Evolutionary conservation across 169 alveolate genomes (phyloP).

Genomic region (Perkinsus marinus): DNA sequence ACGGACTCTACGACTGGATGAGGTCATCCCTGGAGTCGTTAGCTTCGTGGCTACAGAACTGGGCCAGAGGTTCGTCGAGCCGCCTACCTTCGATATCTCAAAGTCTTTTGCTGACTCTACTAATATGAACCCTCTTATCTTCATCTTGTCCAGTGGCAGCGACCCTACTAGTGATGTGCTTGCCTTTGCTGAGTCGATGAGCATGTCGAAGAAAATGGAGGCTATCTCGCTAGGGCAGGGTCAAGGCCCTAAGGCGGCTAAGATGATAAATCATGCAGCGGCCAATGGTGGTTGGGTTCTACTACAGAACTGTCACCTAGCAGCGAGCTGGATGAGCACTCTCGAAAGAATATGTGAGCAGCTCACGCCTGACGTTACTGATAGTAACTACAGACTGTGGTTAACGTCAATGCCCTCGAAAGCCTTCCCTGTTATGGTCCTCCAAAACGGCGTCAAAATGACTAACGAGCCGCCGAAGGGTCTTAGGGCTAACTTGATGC

Average conservation of each 20-base stretch:
- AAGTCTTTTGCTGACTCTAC: constrained; percentile 63
- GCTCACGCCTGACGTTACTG: constrained; percentile 30
- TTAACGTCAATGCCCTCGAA: constrained; percentile 72
- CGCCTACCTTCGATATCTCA: constrained; percentile 75
- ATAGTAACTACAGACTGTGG: constrained; percentile 77
- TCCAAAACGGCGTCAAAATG: constrained; percentile 55
- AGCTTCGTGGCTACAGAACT: constrained; percentile 62
- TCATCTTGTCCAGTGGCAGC: constrained; percentile 74
- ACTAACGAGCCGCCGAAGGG: constrained; percentile 52
- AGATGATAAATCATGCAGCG: constrained; percentile 60
- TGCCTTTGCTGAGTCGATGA: constrained; percentile 72
- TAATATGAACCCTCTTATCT: constrained; percentile 69
- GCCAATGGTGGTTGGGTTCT: constrained; percentile 77
- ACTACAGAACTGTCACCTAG: constrained; percentile 76
- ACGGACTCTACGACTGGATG: constrained; percentile 71
- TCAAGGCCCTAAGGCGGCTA: constrained; percentile 81
- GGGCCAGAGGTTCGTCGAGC: constrained; percentile 65
- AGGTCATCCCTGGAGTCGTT: constrained; percentile 59
- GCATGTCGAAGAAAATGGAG: constrained; percentile 66
- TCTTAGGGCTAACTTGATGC: constrained; percentile 57
- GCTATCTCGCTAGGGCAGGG: constrained; percentile 68
- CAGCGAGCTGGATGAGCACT: constrained; percentile 64
- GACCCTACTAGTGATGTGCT: constrained; percentile 77
- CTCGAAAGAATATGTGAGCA: constrained; percentile 71
- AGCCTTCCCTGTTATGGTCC: constrained; percentile 73